Evolutionary conservation across 1,284 basidiomycete species (phyloP).

Genomic region (Trametes polyzona): DNA sequence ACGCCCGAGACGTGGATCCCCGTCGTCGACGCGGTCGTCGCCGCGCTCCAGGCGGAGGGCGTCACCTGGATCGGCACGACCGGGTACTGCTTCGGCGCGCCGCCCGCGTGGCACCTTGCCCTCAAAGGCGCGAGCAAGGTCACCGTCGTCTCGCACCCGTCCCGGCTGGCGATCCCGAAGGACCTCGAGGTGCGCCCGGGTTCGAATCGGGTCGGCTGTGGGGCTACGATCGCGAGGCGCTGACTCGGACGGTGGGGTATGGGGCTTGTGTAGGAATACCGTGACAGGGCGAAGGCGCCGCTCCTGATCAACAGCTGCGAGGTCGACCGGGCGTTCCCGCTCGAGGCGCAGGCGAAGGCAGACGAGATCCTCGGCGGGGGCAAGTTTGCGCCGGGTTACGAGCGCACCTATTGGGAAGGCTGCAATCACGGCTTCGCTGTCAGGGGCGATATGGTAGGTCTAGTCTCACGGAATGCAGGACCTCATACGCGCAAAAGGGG

Average conservation of each 20-base stretch:
- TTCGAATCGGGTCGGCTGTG: background rate
- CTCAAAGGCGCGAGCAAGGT: constrained; percentile 62
- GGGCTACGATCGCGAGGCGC: no score
- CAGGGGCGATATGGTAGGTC: constrained; percentile 37
- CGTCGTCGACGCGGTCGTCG: constrained; percentile 58
- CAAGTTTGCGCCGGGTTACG: constrained; percentile 44
- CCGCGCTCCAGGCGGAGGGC: constrained; percentile 59
- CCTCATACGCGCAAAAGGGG: no score
- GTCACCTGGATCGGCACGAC: constrained; percentile 61
- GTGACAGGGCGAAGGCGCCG: constrained; percentile 37
- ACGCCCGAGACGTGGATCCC: constrained; percentile 50
- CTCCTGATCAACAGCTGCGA: constrained; percentile 50
- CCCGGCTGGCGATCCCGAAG: constrained; percentile 61
- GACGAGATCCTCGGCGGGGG: constrained; percentile 47
- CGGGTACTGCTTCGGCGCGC: constrained; percentile 76
- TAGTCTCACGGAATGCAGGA: no score
- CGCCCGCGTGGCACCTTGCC: constrained; percentile 61
- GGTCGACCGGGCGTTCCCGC: constrained; percentile 39
- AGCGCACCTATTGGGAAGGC: constrained; percentile 46
- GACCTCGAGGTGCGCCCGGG: constrained; percentile 56
- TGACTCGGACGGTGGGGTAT: background rate
- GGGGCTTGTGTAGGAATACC: constrained; percentile 32
- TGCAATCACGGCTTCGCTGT: constrained; percentile 59
- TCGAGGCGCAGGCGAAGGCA: constrained; percentile 33
- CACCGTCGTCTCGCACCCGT: constrained; percentile 68